Evolutionary conservation across 768 basidiomycete genomes (phyloP).

Genomic region (Phlegmacium glaucopus): DNA sequence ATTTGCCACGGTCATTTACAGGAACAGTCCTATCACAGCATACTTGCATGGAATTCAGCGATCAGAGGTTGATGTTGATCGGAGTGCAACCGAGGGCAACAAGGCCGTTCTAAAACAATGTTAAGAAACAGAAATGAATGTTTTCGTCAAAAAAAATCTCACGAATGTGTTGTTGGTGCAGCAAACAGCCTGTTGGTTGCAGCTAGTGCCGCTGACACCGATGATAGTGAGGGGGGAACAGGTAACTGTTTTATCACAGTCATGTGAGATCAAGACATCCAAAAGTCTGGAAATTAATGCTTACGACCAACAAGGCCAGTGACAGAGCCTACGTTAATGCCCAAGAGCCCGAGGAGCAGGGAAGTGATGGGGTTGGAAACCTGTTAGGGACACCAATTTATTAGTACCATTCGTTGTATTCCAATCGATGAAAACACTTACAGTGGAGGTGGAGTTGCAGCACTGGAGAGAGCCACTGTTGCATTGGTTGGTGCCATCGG

Average conservation of each 20-base stretch:
- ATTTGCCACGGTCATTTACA: no score
- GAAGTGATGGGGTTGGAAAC: conserved; percentile 6
- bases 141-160: background rate
- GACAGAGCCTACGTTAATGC: conserved; percentile 15
- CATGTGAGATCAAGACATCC: conserved; percentile 1
- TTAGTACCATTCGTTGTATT: background rate
- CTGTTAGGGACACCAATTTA: conserved; percentile 5
- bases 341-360: conserved; percentile 25
- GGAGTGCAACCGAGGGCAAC: conserved; percentile 27
- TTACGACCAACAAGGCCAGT: conserved; percentile 16
- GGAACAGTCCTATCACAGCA: no score
- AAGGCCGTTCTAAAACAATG: conserved; percentile 18
- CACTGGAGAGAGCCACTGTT: conserved; percentile 27
- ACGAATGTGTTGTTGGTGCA: conserved; percentile 27
- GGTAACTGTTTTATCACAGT: conserved; percentile 13
- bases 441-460: conserved; percentile 21
- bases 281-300: background rate
- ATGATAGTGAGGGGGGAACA: conserved; percentile 31
- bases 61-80: conserved; percentile 21
- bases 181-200: conserved; percentile 27
- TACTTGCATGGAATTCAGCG: no score
- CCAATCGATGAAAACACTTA: conserved; percentile 3
- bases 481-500: no score
- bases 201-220: conserved; percentile 20
- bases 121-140: background rate